Evolutionary conservation across 257 asterid species (phyloP), one percentile per base, ranked within the genome.

Genomic region (Fraxinus excelsior): DNA sequence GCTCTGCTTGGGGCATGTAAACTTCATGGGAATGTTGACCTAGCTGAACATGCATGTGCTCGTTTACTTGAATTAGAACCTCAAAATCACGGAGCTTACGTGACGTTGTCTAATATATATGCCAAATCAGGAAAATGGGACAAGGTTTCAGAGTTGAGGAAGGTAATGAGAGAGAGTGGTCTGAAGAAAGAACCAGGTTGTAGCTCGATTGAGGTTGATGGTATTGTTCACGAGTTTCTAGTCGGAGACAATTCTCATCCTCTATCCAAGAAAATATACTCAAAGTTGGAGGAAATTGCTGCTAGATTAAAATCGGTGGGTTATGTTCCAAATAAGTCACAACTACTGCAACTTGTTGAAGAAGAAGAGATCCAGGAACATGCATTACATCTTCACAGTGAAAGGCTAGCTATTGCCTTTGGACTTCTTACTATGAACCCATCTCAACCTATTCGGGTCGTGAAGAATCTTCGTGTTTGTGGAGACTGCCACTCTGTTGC

Each of bases 101-200:
- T 92, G 44, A 84, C 86, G 32, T 70, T 94, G 42, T 92, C 95
- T 13, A 91, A 94, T 79, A 80, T 91, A 1, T 91, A 91, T 40
- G 98, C 98, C 4, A 83, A 80, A 78, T 81, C 79, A 18, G 94
- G 97, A 13, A 75, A 73, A 67, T 92, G 97, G 96, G 93, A 89
- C 46, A 79, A 84, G 80, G 98, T 90, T 65, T 79, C 93, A 0
- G 74, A 79, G 81, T 35, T 94, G 87, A 85, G 95, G 87, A 89
- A 85, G 77, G 77, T 71, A 10, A 92, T 94, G 97, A 86, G 85
- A 79, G 91, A 90, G n/a, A 82, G 35, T n/a, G 97, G 96, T 37
- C 58, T 92, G 84, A 91, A 84, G 89, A 94, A 94, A 79, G 94
- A 94, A 77, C 97, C 97, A 35, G 97, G 98, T 1, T 88, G 93